A percentile compares a stretch with the other conserved stretches of the same genome.
phyloP scores from a whole-genome alignment of 2,329 filamentous ascomycete genomes.

The Monosporascus sp. region DNA sequence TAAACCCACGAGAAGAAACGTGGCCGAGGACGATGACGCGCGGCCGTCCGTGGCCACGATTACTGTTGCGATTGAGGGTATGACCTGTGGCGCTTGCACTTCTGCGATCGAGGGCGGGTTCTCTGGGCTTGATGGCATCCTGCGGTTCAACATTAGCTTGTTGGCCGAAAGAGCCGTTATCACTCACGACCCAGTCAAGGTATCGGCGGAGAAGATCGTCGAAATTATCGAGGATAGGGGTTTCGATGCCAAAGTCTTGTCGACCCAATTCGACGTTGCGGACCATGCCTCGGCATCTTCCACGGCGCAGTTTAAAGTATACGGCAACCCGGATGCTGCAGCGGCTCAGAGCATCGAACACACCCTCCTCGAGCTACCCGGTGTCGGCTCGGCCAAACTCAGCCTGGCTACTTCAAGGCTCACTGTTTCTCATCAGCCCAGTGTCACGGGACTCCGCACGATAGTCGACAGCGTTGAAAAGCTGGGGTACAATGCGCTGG shows the following conservation, averaged over 20 bases:
- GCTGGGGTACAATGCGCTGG: conserved; percentile 80
- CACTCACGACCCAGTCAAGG: conserved; percentile 68
- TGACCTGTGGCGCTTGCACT: conserved; percentile 97
- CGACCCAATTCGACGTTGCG: conserved; percentile 58
- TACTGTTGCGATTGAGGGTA: conserved; percentile 85
- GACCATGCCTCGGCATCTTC: conserved; percentile 51
- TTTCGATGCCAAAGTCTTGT: conserved; percentile 80
- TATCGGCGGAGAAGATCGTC: conserved; percentile 68
- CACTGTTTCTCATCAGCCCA: conserved; percentile 66
- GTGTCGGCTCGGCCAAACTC: conserved; percentile 69
- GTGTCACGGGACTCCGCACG: conserved; percentile 69
- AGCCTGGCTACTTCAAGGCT: conserved; percentile 70
- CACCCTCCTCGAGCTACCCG: conserved; percentile 57
- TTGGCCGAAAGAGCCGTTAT: conserved; percentile 88
- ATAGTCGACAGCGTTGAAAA: conserved; percentile 79
- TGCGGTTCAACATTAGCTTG: conserved; percentile 92
- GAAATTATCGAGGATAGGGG: conserved; percentile 85
- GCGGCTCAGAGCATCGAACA: conserved; percentile 70
- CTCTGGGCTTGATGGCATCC: conserved; percentile 66
- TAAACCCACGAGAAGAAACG: conserved; percentile 29
- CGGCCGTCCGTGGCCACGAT: conserved; percentile 57
- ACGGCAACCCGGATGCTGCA: conserved; percentile 67
- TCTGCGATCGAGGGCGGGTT: conserved; percentile 85
- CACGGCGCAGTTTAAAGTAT: conserved; percentile 76
- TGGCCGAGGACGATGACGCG: conserved; percentile 20